phyloP scores from a whole-genome alignment of 2,329 filamentous ascomycete species.

The Aspergillus sp. region DNA sequence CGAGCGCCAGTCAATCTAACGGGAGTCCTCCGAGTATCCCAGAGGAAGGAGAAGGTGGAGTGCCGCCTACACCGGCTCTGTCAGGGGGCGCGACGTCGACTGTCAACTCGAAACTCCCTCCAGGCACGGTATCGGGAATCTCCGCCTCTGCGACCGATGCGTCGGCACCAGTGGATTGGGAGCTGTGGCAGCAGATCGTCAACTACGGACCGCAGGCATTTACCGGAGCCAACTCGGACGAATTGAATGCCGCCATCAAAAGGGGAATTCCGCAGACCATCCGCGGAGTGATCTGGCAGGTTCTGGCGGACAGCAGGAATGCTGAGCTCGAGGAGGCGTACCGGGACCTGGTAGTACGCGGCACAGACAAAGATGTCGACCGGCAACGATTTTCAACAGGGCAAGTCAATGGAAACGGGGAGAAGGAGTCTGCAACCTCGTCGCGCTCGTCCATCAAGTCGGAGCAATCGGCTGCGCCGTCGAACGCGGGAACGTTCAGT shows the following conservation, averaged over 20 bases:
- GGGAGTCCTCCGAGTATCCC: conserved; percentile 40
- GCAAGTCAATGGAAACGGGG: conserved; percentile 46
- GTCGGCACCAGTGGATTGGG: conserved; percentile 80
- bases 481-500: conserved; percentile 48
- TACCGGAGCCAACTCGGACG: conserved; percentile 75
- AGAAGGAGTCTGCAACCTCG: conserved; percentile 58
- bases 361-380: conserved; percentile 70
- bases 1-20: conserved; percentile 33
- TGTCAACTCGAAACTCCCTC: conserved; percentile 63
- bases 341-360: conserved; percentile 65
- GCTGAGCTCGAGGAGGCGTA: conserved; percentile 84
- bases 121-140: conserved; percentile 76
- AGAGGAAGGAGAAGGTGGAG: conserved; percentile 37
- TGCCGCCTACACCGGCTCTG: conserved; percentile 21
- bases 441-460: conserved; percentile 81
- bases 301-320: conserved; percentile 89
- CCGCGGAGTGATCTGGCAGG: conserved; percentile 97
- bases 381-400: conserved; percentile 45
- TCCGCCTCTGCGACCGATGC: conserved; percentile 59
- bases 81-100: conserved; percentile 51
- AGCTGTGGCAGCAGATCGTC: conserved; percentile 92
- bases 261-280: conserved; percentile 91
- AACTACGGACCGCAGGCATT: conserved; percentile 88
- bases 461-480: conserved; percentile 56
- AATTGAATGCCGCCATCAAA: conserved; percentile 82